Conservation (phyloP, 1,284 basidiomycete species). For the Stygiomarasmius scandens region DNA sequence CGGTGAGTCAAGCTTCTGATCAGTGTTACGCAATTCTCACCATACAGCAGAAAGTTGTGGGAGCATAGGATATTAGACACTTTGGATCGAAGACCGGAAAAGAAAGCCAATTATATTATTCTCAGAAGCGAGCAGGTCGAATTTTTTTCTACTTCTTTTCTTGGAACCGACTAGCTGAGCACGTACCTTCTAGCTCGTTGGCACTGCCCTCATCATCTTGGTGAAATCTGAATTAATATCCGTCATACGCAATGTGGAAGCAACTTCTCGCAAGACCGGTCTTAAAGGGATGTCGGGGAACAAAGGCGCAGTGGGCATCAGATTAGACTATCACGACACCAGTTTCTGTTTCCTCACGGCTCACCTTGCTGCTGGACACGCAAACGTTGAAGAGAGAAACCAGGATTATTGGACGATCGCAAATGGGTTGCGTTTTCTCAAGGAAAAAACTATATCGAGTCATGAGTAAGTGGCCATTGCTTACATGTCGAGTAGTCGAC, state of each 20-base stretch:
- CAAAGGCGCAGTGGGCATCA: constrained; percentile 93
- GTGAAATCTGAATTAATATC: constrained; percentile 78
- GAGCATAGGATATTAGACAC: constrained; percentile 83
- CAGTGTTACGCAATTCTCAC: constrained; percentile 2
- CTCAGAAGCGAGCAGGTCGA: constrained; percentile 88
- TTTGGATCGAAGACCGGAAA: constrained; percentile 68
- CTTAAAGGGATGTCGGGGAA: constrained; percentile 97
- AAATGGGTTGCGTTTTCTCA: constrained; percentile 81
- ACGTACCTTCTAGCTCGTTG: constrained; percentile 73
- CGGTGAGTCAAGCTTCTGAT: constrained; percentile 45
- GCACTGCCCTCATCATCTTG: constrained; percentile 88
- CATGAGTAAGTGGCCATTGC: constrained; percentile 73
- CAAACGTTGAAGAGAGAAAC: constrained; percentile 89
- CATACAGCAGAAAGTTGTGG: constrained; percentile 74
- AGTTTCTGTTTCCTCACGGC: constrained; percentile 95
- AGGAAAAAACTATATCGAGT: constrained; percentile 85
- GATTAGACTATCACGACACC: constrained; percentile 89
- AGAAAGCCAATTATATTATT: constrained; percentile 79
- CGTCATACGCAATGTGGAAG: constrained; percentile 90
- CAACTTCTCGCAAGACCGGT: constrained; percentile 93
- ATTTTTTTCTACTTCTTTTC: constrained; percentile 1
- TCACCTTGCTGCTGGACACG: constrained; percentile 93
- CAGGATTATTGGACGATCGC: constrained; percentile 90
- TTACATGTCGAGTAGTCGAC: constrained; percentile 5
- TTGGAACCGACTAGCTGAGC: background rate